These are phyloP conservation scores for Sporothrix dimorphospora DNA, from an alignment of 2,329 filamentous ascomycete species.

Conservation along the genomic window DNA sequence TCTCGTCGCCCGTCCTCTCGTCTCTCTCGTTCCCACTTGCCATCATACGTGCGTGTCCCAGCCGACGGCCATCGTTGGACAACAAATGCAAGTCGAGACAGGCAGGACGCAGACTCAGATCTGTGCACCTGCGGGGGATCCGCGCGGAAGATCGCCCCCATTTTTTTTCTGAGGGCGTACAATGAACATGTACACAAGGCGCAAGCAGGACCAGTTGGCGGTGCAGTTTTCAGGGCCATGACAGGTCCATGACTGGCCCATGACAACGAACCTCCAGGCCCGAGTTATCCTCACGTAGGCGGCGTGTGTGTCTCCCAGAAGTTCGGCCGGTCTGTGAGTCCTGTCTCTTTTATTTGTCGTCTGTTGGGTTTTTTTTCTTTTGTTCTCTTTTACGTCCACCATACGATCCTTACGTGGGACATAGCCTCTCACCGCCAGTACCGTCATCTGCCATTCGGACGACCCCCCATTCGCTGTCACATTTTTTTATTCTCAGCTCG, in stretches of 20 bases:
- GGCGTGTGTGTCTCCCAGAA: not conserved
- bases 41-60: slow-evolving; percentile 22
- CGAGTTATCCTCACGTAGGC: not conserved
- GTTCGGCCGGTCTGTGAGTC: slow-evolving; percentile 14
- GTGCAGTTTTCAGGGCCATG: slow-evolving; percentile 5
- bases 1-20: not conserved
- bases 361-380: not conserved
- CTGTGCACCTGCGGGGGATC: slow-evolving; percentile 13
- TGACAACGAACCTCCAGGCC: not conserved
- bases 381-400: not conserved
- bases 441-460: not conserved
- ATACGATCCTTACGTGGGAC: not conserved
- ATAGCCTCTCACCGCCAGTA: not conserved
- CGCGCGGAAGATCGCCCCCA: slow-evolving; percentile 3
- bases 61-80: slow-evolving; percentile 23
- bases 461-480: not conserved
- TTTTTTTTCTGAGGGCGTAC: not conserved
- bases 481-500: not conserved
- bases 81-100: slow-evolving; percentile 17
- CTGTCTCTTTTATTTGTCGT: not conserved
- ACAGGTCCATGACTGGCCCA: not conserved
- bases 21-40: not conserved
- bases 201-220: slow-evolving; percentile 5
- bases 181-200: not conserved
- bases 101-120: slow-evolving; percentile 21